These are phyloP conservation scores for Rhamnella rubrinervis DNA, from an alignment of 331 rosid species.

Conservation along the genomic window DNA sequence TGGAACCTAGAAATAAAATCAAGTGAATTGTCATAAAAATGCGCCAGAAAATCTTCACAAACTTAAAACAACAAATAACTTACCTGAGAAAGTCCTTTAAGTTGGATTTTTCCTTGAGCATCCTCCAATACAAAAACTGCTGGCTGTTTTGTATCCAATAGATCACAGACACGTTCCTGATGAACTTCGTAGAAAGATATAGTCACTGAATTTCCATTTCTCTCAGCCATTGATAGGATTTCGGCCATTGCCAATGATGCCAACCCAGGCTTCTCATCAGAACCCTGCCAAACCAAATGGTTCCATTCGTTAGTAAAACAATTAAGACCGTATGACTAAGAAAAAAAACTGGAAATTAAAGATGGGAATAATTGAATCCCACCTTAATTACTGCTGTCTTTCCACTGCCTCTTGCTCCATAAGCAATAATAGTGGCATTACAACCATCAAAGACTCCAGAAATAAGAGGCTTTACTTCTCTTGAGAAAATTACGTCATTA, in stretches of 20 bases:
- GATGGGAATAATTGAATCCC: background rate
- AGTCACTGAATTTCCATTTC: conserved; percentile 43
- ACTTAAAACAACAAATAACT: conserved; percentile 18
- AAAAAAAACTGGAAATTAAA: background rate
- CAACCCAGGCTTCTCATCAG: conserved; percentile 67
- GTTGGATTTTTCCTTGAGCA: conserved; percentile 60
- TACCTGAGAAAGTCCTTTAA: conserved; percentile 79
- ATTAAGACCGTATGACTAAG: background rate
- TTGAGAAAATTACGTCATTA: conserved; percentile 46
- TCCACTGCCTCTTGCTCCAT: conserved; percentile 89
- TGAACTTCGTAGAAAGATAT: conserved; percentile 79
- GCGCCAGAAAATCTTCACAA: background rate
- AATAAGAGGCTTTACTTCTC: conserved; percentile 71
- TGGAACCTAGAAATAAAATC: conserved; percentile 48
- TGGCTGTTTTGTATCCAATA: conserved; percentile 56
- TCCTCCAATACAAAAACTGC: conserved; percentile 64
- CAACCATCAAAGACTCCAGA: conserved; percentile 63
- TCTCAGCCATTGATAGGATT: conserved; percentile 52
- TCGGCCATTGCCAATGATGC: conserved; percentile 63
- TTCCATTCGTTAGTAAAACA: background rate
- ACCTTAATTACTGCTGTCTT: conserved; percentile 82
- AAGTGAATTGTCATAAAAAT: conserved; percentile 6
- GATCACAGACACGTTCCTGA: conserved; percentile 71
- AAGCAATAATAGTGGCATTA: conserved; percentile 68
- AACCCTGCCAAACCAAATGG: conserved; percentile 56